Evolutionary conservation across 2,329 filamentous ascomycete genomes (phyloP).

Genomic region (Tolypocladium capitatum): DNA sequence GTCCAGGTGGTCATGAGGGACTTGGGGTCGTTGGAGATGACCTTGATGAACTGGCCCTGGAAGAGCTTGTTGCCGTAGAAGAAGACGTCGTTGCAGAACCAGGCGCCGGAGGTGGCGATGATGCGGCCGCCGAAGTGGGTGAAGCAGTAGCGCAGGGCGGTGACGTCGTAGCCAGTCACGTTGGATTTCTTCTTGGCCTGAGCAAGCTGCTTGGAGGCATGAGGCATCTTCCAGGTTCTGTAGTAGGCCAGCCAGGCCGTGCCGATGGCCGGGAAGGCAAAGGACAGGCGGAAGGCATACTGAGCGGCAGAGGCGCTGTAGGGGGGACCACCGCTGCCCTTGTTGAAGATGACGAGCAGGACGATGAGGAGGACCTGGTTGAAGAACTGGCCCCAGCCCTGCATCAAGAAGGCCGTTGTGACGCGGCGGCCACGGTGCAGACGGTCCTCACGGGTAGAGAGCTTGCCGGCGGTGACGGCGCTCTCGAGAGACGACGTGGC

Average conservation of each 20-base stretch:
- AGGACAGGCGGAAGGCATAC: conserved; percentile 85
- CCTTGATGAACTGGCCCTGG: conserved; percentile 77
- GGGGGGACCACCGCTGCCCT: conserved; percentile 56
- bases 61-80: conserved; percentile 99
- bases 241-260: conserved; percentile 95
- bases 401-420: conserved; percentile 93
- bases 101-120: conserved; percentile 72
- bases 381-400: conserved; percentile 92
- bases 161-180: conserved; percentile 86
- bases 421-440: conserved; percentile 93
- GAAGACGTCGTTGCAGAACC: conserved; percentile 97
- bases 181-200: conserved; percentile 73
- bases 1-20: conserved; percentile 80
- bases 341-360: conserved; percentile 78
- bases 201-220: conserved; percentile 70
- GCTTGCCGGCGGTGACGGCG: conserved; percentile 67
- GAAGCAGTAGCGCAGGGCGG: conserved; percentile 67
- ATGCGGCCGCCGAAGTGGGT: conserved; percentile 76
- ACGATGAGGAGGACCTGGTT: conserved; percentile 88
- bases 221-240: conserved; percentile 87
- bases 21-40: conserved; percentile 55
- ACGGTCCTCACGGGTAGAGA: conserved; percentile 85
- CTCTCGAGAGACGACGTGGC: conserved; percentile 92
- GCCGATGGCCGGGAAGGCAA: conserved; percentile 79
- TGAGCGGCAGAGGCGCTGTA: conserved; percentile 70